Evolutionary conservation across 2,329 filamentous ascomycete genomes (phyloP), one percentile per base, ranked within the genome.

Genomic region (Fusarium lateritium): DNA sequence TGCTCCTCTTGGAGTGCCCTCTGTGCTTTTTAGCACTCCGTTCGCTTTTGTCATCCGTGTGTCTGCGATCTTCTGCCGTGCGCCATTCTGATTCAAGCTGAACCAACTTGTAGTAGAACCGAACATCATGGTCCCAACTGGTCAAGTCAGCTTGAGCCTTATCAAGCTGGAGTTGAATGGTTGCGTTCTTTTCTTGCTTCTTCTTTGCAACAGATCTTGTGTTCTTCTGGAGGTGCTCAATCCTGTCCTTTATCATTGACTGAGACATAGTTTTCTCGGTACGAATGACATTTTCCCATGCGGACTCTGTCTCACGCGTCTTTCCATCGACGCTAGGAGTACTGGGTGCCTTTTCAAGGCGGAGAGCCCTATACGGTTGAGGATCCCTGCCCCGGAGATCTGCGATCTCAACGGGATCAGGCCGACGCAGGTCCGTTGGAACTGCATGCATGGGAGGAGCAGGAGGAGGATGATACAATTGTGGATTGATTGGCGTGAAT

Each of bases 151-250:
- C 71, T 36, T 80, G 76, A 0, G 79, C 78, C 13, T 51, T 64
- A 54, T 85, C 81, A 10, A 87, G 69, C 56, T 86, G 84, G 4
- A 74, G 73, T 59, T 82, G 80, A 22, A 85, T 77, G 3, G 72
- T 65, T 0, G 76, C 60, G 5, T 71, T 75, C 26, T 86, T 75
- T 1, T 66, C 65, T 5, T 73, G 73, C 71, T 79, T 81, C 73
- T 84, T 86, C 39, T 82, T 76, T 15, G 70, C 24, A 14, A 82
- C 74, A 0, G 74, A 52, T 10, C 60, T 70, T n/a, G 78, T 79
- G 1, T 71, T 68, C 22, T 54, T 69, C 19, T 82, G 76, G 21
- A 87, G 76, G 6, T 77, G 62, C 13, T 75, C 76, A 15, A 86
- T 77, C 28, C 78, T 77, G 10, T 70, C 75, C 4, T 67, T 74